Evolutionary conservation across 305 asterid species (phyloP).

Genomic region (Fraxinus velutina): DNA sequence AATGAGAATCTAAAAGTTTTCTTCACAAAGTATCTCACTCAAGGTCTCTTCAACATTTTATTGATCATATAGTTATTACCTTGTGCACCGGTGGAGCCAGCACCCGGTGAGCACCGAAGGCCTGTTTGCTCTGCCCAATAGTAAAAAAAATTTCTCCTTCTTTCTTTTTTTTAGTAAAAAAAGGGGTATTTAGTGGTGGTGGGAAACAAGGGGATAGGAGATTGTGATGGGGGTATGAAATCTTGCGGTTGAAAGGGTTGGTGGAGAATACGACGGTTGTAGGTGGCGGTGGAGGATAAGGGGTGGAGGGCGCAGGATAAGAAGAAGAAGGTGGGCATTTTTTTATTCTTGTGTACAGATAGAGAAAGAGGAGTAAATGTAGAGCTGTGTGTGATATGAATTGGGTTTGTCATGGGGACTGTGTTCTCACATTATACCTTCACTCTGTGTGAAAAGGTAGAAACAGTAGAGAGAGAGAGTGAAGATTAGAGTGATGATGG

Average conservation of each 20-base stretch:
- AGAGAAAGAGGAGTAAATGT: slow-evolving; percentile 4
- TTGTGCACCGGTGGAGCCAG: background rate
- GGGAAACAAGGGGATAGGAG: slow-evolving; percentile 41
- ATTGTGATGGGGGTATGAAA: slow-evolving; percentile 44
- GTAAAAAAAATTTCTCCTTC: no score
- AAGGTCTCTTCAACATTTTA: slow-evolving; percentile 15
- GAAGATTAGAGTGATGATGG: background rate
- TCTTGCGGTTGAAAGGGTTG: slow-evolving; percentile 58
- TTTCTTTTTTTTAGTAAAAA: background rate
- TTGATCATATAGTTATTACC: slow-evolving; percentile 13
- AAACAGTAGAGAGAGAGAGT: background rate
- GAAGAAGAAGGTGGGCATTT: slow-evolving; percentile 34
- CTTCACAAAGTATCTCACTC: slow-evolving; percentile 4
- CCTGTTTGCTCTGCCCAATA: background rate
- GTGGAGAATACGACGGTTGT: slow-evolving; percentile 69
- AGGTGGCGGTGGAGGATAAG: slow-evolving; percentile 22
- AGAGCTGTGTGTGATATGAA: background rate
- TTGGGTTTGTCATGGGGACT: background rate
- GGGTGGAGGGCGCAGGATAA: slow-evolving; percentile 24
- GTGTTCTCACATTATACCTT: slow-evolving; percentile 22
- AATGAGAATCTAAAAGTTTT: background rate
- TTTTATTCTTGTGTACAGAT: slow-evolving; percentile 7
- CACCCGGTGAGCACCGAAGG: background rate
- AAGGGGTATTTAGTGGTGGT: slow-evolving; percentile 45
- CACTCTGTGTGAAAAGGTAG: background rate